Percentiles rank a stretch among this genome's conserved stretches.
Evolutionary conservation across 805 yeast genomes (phyloP).

Genomic region (Schwanniomyces pseudopolymorphus): DNA sequence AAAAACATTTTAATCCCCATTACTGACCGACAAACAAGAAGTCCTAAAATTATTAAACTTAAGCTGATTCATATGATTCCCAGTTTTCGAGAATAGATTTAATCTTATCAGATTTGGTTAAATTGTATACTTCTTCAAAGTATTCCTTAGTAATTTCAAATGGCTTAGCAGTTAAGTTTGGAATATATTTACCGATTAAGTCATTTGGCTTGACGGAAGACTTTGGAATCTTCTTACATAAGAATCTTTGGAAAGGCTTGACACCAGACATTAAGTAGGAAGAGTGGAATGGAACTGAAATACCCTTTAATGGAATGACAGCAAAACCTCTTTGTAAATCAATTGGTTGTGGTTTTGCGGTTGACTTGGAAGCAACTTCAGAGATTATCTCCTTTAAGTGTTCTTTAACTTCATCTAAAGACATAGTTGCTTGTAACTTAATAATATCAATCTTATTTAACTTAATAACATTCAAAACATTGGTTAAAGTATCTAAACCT

Average conservation of each 20-base stretch:
- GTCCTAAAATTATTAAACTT: constrained; percentile 4
- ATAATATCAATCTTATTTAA: constrained; percentile 91
- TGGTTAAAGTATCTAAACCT: constrained; percentile 88
- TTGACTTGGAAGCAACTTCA: constrained; percentile 79
- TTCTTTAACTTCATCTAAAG: constrained; percentile 83
- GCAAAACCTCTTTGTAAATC: constrained; percentile 98
- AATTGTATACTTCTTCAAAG: constrained; percentile 90
- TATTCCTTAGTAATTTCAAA: constrained; percentile 94
- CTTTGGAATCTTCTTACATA: constrained; percentile 92
- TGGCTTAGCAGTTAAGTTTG: constrained; percentile 97
- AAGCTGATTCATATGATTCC: constrained; percentile 74
- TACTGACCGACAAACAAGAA: constrained; percentile 1
- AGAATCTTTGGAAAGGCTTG: constrained; percentile 97
- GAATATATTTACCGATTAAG: constrained; percentile 93
- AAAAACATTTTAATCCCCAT: not conserved
- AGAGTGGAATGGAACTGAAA: constrained; percentile 99
- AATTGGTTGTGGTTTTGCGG: constrained; percentile 93
- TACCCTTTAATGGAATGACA: constrained; percentile 96
- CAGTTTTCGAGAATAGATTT: constrained; percentile 90
- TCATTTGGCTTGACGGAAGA: constrained; percentile 94
- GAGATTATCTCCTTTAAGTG: constrained; percentile 85
- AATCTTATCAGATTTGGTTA: constrained; percentile 90
- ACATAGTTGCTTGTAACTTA: constrained; percentile 77
- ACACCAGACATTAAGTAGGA: constrained; percentile 98
- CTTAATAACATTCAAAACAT: constrained; percentile 90